Evolutionary conservation across 805 yeast species (phyloP).

Genomic region (Barnettozyma californica): DNA sequence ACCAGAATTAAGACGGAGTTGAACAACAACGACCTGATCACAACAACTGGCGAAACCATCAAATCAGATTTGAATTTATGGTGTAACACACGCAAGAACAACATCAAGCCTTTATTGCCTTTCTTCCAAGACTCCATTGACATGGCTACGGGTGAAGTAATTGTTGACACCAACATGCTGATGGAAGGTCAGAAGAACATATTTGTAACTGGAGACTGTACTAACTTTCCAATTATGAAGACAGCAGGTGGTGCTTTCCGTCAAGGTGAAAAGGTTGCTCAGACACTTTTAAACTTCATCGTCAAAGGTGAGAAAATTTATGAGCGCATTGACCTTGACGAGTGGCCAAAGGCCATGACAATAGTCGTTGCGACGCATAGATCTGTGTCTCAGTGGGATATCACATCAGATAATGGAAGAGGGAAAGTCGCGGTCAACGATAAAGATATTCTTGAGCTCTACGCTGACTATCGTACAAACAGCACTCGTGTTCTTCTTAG

Average conservation of each 20-base stretch:
- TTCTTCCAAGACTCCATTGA: constrained; percentile 23
- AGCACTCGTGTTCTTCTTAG: constrained; percentile 10
- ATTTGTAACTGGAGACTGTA: constrained; percentile 35
- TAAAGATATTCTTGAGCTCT: constrained; percentile 23
- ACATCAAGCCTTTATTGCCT: constrained; percentile 26
- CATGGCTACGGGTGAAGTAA: constrained; percentile 18
- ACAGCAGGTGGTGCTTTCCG: constrained; percentile 36
- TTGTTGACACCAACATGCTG: constrained; percentile 24
- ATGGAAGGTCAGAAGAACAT: constrained; percentile 24
- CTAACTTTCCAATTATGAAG: constrained; percentile 32
- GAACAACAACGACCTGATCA: constrained; percentile 19
- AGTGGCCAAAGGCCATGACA: constrained; percentile 23
- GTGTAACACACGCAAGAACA: constrained; percentile 33
- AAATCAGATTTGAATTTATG: constrained; percentile 31
- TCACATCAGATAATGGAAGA: constrained; percentile 18
- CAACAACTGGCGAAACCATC: constrained; percentile 25
- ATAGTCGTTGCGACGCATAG: constrained; percentile 23
- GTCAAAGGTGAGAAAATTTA: constrained; percentile 10
- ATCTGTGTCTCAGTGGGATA: constrained; percentile 20
- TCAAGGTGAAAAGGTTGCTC: constrained; percentile 21
- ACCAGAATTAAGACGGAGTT: constrained; percentile 28
- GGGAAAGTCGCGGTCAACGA: constrained; percentile 27
- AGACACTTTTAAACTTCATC: constrained; percentile 17
- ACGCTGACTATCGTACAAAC: constrained; percentile 27
- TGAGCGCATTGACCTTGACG: constrained; percentile 11